Evolutionary conservation across 75 land plant genomes (phyloP).

Genomic region (Selaginella tamariscina): DNA sequence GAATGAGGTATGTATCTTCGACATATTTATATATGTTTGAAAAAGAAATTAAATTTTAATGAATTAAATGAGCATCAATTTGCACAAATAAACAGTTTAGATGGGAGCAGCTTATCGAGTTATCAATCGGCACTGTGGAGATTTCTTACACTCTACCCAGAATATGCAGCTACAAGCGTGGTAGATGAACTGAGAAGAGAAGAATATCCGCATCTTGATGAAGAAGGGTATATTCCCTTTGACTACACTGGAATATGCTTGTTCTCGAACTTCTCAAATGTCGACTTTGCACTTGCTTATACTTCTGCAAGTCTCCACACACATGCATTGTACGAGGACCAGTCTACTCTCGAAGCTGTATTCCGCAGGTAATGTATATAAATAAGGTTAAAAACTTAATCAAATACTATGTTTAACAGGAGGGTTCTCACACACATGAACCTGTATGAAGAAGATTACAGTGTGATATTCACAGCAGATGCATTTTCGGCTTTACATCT

Average conservation of each 20-base stretch:
- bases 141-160: conserved; percentile 17
- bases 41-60: too few species aligned
- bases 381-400: too few species aligned
- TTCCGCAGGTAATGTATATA: too few species aligned
- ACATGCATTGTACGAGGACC: conserved; percentile 22
- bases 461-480: conserved; percentile 26
- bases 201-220: conserved; percentile 28
- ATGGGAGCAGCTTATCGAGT: neutral
- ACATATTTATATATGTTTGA: too few species aligned
- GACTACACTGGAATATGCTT: conserved; percentile 25
- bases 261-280: conserved; percentile 16
- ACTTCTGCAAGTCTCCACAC: conserved; percentile 22
- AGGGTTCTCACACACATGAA: conserved; percentile 22
- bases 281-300: conserved; percentile 17
- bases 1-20: too few species aligned
- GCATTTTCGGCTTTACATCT: conserved; percentile 21
- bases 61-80: too few species aligned
- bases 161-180: conserved; percentile 16
- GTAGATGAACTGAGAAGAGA: conserved; percentile 16
- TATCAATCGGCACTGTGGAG: neutral
- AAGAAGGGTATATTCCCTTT: conserved; percentile 18
- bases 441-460: conserved; percentile 23
- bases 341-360: conserved; percentile 8
- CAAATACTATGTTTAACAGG: conserved; percentile 14
- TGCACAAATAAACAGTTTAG: too few species aligned